Conservation (phyloP, 2,329 filamentous ascomycete species). For the Cercospora citrullina region DNA sequence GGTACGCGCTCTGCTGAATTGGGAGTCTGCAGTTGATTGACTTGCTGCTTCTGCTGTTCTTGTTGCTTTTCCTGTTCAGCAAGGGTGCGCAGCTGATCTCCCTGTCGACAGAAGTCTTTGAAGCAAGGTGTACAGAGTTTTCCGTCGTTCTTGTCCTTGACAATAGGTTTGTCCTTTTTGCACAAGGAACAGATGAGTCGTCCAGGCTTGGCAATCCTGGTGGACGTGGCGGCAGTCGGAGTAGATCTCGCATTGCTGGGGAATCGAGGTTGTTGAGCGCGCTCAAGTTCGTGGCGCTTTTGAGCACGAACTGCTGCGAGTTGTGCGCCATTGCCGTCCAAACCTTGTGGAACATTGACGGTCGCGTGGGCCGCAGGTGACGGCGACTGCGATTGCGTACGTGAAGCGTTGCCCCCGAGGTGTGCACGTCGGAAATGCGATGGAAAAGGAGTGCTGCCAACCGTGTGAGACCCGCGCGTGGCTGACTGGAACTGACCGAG, state of each 20-base stretch:
- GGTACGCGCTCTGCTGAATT: neutral
- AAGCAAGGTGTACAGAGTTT: slow-evolving; percentile 19
- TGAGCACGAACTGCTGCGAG: neutral
- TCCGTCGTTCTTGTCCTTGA: slow-evolving; percentile 16
- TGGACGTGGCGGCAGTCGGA: neutral
- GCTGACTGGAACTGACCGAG: neutral
- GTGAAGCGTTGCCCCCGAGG: neutral
- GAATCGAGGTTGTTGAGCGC: neutral
- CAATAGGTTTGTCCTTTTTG: slow-evolving; percentile 13
- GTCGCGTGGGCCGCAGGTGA: neutral
- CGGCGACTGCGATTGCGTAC: neutral
- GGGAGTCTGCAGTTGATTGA: neutral
- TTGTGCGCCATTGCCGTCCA: neutral
- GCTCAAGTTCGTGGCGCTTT: neutral
- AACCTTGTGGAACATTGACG: neutral
- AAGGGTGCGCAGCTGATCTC: neutral
- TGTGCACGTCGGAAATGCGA: neutral
- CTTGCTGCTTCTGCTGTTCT: neutral
- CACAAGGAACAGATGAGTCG: slow-evolving; percentile 15
- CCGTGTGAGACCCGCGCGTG: neutral
- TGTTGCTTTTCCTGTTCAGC: neutral
- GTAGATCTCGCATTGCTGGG: neutral
- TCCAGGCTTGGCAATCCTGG: neutral
- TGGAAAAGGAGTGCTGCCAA: neutral
- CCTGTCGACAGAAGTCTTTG: neutral